Conservation (phyloP, 2,329 filamentous ascomycete genomes). For the Pseudofabraea citricarpa region DNA sequence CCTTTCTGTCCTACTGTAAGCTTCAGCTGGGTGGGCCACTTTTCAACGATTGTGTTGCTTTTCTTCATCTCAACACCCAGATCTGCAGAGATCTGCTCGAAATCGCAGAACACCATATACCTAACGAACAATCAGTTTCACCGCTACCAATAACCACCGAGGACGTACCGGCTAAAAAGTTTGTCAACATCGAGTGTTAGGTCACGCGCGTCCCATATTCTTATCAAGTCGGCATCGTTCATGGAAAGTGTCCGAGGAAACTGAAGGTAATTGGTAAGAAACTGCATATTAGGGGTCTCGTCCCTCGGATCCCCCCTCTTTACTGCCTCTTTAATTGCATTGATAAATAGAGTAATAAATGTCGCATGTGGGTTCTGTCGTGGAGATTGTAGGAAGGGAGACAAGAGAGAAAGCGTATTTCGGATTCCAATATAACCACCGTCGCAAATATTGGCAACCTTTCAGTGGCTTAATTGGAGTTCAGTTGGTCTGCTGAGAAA, state of each 20-base stretch:
- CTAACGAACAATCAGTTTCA: background rate
- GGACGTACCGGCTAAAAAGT: conserved; percentile 11
- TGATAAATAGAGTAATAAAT: conserved; percentile 35
- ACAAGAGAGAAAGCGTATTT: conserved; percentile 23
- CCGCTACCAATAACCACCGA: background rate
- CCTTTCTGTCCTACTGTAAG: conserved; percentile 11
- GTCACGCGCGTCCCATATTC: conserved; percentile 1
- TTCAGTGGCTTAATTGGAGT: background rate
- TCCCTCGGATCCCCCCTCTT: conserved; percentile 2
- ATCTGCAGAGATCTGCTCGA: conserved; percentile 6
- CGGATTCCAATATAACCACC: conserved; percentile 26
- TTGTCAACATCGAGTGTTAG: conserved; percentile 9
- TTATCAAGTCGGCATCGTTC: conserved; percentile 3
- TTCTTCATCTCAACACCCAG: conserved; percentile 22
- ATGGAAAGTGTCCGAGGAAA: background rate
- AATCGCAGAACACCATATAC: background rate
- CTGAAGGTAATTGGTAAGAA: conserved; percentile 10
- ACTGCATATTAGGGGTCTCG: background rate
- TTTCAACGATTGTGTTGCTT: conserved; percentile 27
- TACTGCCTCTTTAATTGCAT: conserved; percentile 22
- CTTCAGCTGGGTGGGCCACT: conserved; percentile 28
- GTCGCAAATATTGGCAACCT: conserved; percentile 38
- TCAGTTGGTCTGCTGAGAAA: background rate
- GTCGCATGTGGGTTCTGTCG: conserved; percentile 33
- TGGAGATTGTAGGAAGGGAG: conserved; percentile 28